Evolutionary conservation across 2,329 filamentous ascomycete species (phyloP), one percentile per base, ranked within the genome.

Genomic region (Colletotrichum sp.): DNA sequence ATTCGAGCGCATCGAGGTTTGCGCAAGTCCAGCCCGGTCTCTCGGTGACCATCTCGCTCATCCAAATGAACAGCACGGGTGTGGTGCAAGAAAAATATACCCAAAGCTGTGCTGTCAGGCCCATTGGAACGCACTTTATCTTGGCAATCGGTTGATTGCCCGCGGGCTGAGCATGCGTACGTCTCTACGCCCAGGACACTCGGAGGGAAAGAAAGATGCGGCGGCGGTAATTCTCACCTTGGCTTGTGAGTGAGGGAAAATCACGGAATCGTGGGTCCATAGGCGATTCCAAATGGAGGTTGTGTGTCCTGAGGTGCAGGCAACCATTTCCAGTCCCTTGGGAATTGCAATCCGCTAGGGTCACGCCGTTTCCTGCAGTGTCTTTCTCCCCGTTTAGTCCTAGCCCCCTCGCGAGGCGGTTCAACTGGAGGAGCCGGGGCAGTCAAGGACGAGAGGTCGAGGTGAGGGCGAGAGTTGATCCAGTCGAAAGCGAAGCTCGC

Each of bases 281-380:
- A 68, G 64, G 64, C 70, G 64, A 75, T 60, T 66, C 73, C 73
- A 18, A 68, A 75, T 64, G 58, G 43, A 73, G 64, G 21, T 70
- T 26, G 56, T 48, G 56, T 36, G 56, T 73, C 70, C 73, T 73
- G 58, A 73, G 70, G 73, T 73, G 70, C 73, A 76, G 70, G 56
- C 73, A 76, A 76, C 73, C 70, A 72, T 73, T 76, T 76, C 73
- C 73, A 76, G 73, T 62, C 52, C 48, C 73, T 76, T 68, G 73
- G 73, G 73, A 75, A 76, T 76, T 73, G 70, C 73, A 56, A 26
- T 56, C 55, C 21, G 43, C 65, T 68, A 73, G 73, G 43, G 28
- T 52, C 66, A 74, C 60, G 56, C 56, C 43, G 43, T 66, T 70
- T 58, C 73, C 52, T 21, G 62, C 72, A 55, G 60, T 28, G 70